Evolutionary conservation across 2,329 filamentous ascomycete genomes (phyloP).

Genomic region (Aspergillus sp.): DNA sequence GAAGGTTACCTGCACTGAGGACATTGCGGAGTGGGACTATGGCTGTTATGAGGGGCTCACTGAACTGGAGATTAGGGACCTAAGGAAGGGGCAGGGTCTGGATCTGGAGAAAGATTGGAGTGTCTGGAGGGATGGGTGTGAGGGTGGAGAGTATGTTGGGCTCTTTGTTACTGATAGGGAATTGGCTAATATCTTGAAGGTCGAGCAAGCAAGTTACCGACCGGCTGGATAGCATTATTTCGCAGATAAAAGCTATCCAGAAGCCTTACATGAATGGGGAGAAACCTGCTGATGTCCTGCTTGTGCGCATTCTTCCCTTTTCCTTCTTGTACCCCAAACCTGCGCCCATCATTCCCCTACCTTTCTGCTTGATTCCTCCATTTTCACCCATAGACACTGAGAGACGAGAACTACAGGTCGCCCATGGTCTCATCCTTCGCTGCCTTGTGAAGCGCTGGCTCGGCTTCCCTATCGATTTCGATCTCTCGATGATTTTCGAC

Average conservation of each 20-base stretch:
- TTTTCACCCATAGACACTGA: too few relatives aligned
- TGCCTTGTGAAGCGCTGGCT: neutral
- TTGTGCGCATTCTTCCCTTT: neutral
- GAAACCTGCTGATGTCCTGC: neutral
- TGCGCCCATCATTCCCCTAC: too few relatives aligned
- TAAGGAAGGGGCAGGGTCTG: constrained; percentile 53
- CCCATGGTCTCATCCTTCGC: neutral
- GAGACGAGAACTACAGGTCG: neutral
- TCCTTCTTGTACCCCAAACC: too few relatives aligned
- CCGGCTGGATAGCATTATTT: neutral
- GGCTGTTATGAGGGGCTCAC: neutral
- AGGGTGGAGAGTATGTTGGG: constrained; percentile 56
- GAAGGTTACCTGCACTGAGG: neutral
- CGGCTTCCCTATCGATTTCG: neutral
- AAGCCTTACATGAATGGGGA: neutral
- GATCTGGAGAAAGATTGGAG: constrained; percentile 57
- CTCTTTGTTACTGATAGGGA: neutral
- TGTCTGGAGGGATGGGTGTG: constrained; percentile 64
- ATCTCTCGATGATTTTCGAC: neutral
- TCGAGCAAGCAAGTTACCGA: neutral
- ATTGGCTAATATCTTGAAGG: neutral
- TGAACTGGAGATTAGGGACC: neutral
- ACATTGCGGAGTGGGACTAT: constrained; percentile 5
- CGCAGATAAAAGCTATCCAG: neutral
- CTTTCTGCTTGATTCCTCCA: too few relatives aligned